A percentile compares a stretch with the other conserved stretches of the same genome.
phyloP scores from a whole-genome alignment of 2,329 filamentous ascomycete species.

The Aspergillus floridensis region DNA sequence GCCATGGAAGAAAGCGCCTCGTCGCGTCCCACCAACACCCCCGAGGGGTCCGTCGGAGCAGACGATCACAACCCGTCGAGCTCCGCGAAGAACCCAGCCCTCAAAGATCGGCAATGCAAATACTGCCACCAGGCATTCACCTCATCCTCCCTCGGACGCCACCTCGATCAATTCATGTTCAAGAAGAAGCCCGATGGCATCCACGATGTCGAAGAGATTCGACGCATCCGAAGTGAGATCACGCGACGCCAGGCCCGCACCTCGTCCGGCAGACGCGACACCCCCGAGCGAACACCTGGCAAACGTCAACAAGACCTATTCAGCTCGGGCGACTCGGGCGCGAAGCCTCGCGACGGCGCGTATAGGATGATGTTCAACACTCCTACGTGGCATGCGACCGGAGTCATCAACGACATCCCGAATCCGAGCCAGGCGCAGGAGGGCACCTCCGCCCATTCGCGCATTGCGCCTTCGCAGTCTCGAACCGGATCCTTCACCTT shows the following conservation, averaged over 20 bases:
- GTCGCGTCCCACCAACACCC: conserved; percentile 34
- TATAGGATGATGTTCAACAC: conserved; percentile 56
- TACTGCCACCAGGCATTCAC: conserved; percentile 90
- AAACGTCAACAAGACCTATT: conserved; percentile 35
- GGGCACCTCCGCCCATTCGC: conserved; percentile 26
- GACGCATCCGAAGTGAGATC: conserved; percentile 76
- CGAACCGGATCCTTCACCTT: conserved; percentile 30
- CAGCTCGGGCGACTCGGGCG: conserved; percentile 35
- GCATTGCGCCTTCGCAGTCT: conserved; percentile 33
- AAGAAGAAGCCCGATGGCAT: conserved; percentile 91
- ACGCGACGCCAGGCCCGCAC: conserved; percentile 78
- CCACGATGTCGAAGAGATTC: conserved; percentile 87
- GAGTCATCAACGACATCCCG: conserved; percentile 73
- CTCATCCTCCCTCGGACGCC: conserved; percentile 86
- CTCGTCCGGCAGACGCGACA: conserved; percentile 59
- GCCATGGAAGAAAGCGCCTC: conserved; percentile 26
- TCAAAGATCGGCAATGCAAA: conserved; percentile 83
- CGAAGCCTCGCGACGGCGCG: conserved; percentile 36
- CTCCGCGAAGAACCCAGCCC: conserved; percentile 45
- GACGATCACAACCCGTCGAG: conserved; percentile 31
- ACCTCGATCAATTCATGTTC: conserved; percentile 91
- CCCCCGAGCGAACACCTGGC: conserved; percentile 58
- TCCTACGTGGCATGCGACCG: conserved; percentile 71
- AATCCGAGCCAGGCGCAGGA: conserved; percentile 48
- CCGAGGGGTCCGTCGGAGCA: conserved; percentile 41